phyloP scores from a whole-genome alignment of 139 green algal genomes.

The Micromonas commoda region DNA sequence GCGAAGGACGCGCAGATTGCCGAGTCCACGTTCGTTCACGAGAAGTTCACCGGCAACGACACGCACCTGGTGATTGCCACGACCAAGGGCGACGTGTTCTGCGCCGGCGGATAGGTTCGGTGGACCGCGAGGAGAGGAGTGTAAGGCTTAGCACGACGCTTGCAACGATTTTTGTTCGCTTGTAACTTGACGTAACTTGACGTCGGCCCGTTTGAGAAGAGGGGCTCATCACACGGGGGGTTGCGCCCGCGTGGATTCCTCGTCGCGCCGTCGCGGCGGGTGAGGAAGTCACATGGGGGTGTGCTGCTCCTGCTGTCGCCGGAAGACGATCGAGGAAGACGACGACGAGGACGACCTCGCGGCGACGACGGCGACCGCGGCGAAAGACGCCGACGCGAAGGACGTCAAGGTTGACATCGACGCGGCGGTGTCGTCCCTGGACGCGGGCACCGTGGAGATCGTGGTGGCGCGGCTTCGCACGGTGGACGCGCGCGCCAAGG shows the following conservation, averaged over 20 bases:
- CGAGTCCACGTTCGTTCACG: conserved; percentile 52
- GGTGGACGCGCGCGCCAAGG: not conserved
- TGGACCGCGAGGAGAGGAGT: too few relatives aligned
- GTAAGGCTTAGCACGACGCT: too few relatives aligned
- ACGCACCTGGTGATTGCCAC: not conserved
- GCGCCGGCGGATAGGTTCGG: too few relatives aligned
- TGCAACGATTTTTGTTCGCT: too few relatives aligned
- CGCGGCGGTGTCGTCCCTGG: not conserved
- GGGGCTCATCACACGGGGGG: too few relatives aligned
- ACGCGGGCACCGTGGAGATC: not conserved
- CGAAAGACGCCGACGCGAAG: not conserved
- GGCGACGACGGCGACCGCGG: not conserved
- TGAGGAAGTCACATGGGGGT: too few relatives aligned
- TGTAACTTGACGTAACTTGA: too few relatives aligned
- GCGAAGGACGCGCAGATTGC: conserved; percentile 66
- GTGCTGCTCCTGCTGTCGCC: too few relatives aligned
- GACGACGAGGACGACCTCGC: not conserved
- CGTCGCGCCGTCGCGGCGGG: too few relatives aligned
- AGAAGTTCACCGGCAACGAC: not conserved
- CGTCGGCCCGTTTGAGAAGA: too few relatives aligned
- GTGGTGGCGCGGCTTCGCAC: not conserved
- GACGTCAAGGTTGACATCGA: not conserved
- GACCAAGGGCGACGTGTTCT: not conserved
- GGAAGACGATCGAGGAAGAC: not conserved
- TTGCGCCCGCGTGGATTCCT: too few relatives aligned